Evolutionary conservation across 2,329 filamentous ascomycete species (phyloP).

Genomic region (Acarospora socialis): DNA sequence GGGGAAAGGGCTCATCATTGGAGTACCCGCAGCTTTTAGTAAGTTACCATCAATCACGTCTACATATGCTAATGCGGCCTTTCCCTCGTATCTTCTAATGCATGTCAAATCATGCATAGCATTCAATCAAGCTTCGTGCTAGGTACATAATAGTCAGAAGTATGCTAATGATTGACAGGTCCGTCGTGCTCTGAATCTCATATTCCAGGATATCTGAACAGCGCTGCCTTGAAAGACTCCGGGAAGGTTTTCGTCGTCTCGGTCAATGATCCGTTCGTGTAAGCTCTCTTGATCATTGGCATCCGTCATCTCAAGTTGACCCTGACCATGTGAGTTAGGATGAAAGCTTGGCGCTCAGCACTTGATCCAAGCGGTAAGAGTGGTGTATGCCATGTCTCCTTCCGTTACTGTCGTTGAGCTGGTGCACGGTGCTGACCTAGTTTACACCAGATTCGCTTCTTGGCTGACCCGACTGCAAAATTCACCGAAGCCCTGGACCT

Average conservation of each 20-base stretch:
- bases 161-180: conserved; percentile 21
- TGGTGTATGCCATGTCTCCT: conserved; percentile 41
- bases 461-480: conserved; percentile 63
- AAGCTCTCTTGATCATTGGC: conserved; percentile 25
- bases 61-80: too few relatives aligned
- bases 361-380: conserved; percentile 63
- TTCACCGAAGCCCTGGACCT: conserved; percentile 79
- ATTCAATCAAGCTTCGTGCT: background rate
- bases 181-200: conserved; percentile 55
- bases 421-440: conserved; percentile 1
- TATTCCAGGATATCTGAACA: conserved; percentile 74
- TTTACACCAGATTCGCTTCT: conserved; percentile 69
- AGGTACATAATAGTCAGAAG: background rate
- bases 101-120: too few relatives aligned
- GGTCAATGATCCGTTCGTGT: conserved; percentile 94
- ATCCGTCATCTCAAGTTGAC: conserved; percentile 4
- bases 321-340: too few relatives aligned
- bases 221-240: conserved; percentile 61
- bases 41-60: too few relatives aligned
- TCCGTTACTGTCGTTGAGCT: background rate
- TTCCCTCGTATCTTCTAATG: conserved; percentile 18
- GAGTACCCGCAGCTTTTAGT: conserved; percentile 68
- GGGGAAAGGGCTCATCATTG: conserved; percentile 68
- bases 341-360: conserved; percentile 73
- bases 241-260: conserved; percentile 80